Percentiles rank a stretch among this genome's conserved stretches.
Evolutionary conservation across 805 yeast species (phyloP).

Genomic region (Starmerella powellii): DNA sequence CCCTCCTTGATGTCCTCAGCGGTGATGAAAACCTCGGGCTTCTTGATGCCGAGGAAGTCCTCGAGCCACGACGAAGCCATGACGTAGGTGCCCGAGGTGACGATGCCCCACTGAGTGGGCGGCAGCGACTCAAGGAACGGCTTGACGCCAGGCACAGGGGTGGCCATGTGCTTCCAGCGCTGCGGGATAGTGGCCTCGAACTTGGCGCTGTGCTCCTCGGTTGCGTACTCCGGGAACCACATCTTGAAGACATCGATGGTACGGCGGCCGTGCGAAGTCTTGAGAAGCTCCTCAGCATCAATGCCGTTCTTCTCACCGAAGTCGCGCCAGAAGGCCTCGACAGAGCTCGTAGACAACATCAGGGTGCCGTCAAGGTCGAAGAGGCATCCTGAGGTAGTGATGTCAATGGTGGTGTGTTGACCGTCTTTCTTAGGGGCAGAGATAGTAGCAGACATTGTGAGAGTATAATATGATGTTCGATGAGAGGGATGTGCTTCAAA

Average conservation of each 20-base stretch:
- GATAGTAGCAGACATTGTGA: constrained; percentile 15
- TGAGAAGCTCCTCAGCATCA: constrained; percentile 57
- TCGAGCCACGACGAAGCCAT: constrained; percentile 72
- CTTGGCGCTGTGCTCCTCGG: constrained; percentile 48
- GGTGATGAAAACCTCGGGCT: constrained; percentile 68
- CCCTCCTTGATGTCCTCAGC: constrained; percentile 71
- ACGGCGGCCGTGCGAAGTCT: constrained; percentile 72
- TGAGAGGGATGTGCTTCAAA: no score
- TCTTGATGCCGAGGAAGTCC: constrained; percentile 43
- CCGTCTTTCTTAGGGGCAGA: constrained; percentile 11
- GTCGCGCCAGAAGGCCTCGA: constrained; percentile 71
- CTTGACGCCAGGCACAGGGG: constrained; percentile 64
- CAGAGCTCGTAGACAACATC: constrained; percentile 71
- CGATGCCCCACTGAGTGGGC: constrained; percentile 63
- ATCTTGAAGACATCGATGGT: constrained; percentile 64
- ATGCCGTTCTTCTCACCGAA: constrained; percentile 57
- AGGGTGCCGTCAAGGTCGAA: constrained; percentile 85
- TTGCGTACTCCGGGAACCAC: constrained; percentile 65
- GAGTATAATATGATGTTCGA: no score
- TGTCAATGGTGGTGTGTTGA: constrained; percentile 17
- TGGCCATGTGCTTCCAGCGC: constrained; percentile 59
- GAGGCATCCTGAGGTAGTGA: constrained; percentile 38
- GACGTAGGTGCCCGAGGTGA: constrained; percentile 68
- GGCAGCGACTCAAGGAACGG: constrained; percentile 35
- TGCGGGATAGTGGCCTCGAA: constrained; percentile 61